Percentiles rank a stretch among this genome's conserved stretches.
phyloP scores from a whole-genome alignment of 192 early-diverging fungal genomes.

The Helicostylum pulchrum region DNA sequence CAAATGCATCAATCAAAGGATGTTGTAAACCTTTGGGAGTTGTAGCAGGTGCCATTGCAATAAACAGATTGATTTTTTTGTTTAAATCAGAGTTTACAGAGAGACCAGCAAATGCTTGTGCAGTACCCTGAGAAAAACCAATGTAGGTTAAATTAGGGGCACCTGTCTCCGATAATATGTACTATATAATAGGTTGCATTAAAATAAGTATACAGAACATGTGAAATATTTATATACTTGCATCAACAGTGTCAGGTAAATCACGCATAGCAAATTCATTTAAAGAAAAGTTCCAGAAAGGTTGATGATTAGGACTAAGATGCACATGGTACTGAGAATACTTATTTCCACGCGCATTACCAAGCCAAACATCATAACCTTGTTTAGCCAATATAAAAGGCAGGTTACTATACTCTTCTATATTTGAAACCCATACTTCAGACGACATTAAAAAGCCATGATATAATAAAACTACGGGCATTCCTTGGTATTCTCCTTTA shows the following conservation, averaged over 20 bases:
- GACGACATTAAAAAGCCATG: slow-evolving; percentile 95
- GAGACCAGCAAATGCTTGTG: slow-evolving; percentile 84
- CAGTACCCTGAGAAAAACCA: slow-evolving; percentile 95
- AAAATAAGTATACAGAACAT: too few species aligned
- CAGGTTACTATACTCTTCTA: slow-evolving; percentile 70
- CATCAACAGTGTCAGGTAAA: slow-evolving; percentile 80
- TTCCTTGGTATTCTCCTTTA: slow-evolving; percentile 27
- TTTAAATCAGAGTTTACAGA: slow-evolving; percentile 78
- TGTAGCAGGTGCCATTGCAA: slow-evolving; percentile 87
- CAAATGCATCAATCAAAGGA: slow-evolving; percentile 75
- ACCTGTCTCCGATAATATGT: slow-evolving; percentile 82
- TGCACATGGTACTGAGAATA: slow-evolving; percentile 83
- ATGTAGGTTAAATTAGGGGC: slow-evolving; percentile 83
- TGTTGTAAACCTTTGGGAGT: slow-evolving; percentile 82
- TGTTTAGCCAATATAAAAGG: slow-evolving; percentile 84
- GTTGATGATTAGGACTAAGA: slow-evolving; percentile 58
- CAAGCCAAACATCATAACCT: slow-evolving; percentile 96
- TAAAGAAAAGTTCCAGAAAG: slow-evolving; percentile 93
- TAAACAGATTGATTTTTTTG: slow-evolving; percentile 81
- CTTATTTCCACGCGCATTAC: slow-evolving; percentile 93
- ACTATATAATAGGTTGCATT: slow-evolving; percentile 36
- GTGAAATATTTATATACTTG: slow-evolving; percentile 27
- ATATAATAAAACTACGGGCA: slow-evolving; percentile 91
- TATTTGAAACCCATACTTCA: slow-evolving; percentile 87
- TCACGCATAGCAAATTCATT: slow-evolving; percentile 89